Evolutionary conservation across 306 rosid genomes (phyloP), one percentile per base, ranked within the genome.

Genomic region (Cicer bijugum): DNA sequence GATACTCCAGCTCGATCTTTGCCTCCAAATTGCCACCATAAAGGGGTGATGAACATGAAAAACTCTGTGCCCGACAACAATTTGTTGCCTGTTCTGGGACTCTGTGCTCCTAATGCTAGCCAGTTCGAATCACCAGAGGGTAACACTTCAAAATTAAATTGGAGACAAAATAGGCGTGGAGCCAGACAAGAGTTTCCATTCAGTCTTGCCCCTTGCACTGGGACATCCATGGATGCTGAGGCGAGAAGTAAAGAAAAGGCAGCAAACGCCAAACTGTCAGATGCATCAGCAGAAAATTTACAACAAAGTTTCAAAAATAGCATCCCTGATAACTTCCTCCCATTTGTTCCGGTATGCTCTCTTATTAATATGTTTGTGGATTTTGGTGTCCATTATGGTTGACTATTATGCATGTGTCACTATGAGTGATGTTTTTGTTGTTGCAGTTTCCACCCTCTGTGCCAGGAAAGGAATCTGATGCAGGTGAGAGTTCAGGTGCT

Each of bases 181-280:
- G 58, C 84, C 86, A 87, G 93, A 56, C 97, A 90, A 59, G 99
- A 95, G 53, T 95, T 91, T 87, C 99, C 99, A 19, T 95, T 95
- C 84, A 90, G 87, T 71, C 87, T 95, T 50, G 88, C 91, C 79
- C 87, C 95, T 71, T 85, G 89, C 51, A 80, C 88, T 48, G 88
- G 81, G 68, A 89, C 82, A 55, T 74, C 85, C 61, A 71, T 57
- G 74, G 92, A 90, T 65, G 83, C 88, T 66, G 92, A 85, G 57
- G 67, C 82, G n/a, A 82, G 84, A 85, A 77, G 79, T 75, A 81
- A 75, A 77, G 96, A 88, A 59, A 63, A 40, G 51, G 76, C 76
- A 19, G 82, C 87, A 68, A 87, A 82, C 65, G 65, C 77, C 78
- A 84, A 81, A 80, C 67, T 73, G 79, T 77, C 84, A 58, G 92